Percentiles rank a stretch among this genome's conserved stretches.
Evolutionary conservation across 208 protist genomes (phyloP).

Genomic region (Naegleria lovaniensis): DNA sequence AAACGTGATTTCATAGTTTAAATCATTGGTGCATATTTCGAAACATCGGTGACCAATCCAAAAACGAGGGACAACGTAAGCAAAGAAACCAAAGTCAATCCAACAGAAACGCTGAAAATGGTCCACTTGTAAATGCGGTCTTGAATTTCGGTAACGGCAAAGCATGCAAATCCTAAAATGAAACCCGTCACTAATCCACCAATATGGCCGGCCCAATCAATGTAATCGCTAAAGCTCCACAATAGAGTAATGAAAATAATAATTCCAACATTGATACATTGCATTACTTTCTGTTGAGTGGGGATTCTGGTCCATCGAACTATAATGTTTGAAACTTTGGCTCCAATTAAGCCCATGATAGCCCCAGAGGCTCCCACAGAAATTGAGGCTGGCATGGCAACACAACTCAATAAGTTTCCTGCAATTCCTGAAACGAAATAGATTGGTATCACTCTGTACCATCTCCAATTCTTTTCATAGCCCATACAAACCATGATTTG

Average conservation of each 20-base stretch:
- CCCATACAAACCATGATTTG: not conserved
- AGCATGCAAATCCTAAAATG: not conserved
- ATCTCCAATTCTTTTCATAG: not conserved
- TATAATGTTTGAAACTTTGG: not conserved
- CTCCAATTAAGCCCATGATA: conserved; percentile 14
- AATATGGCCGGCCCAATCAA: not conserved
- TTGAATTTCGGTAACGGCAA: not conserved
- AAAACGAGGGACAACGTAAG: not conserved
- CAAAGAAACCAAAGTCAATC: not conserved
- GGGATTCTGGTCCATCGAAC: not conserved
- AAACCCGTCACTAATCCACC: conserved; percentile 13
- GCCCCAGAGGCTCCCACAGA: conserved; percentile 18
- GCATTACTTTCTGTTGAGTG: not conserved
- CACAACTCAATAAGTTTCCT: conserved; percentile 1
- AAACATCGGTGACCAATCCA: not conserved
- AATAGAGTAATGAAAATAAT: not conserved
- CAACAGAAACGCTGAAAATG: not conserved
- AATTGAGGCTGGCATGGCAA: not conserved
- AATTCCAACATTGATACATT: not conserved
- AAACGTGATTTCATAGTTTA: too few species aligned
- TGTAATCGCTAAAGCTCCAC: not conserved
- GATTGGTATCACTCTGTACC: not conserved
- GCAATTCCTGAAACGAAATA: not conserved
- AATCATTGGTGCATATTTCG: too few species aligned
- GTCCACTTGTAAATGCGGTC: not conserved